These are phyloP conservation scores for Camelina laxa DNA, from an alignment of 345 rosid genomes.

Conservation along the genomic window DNA sequence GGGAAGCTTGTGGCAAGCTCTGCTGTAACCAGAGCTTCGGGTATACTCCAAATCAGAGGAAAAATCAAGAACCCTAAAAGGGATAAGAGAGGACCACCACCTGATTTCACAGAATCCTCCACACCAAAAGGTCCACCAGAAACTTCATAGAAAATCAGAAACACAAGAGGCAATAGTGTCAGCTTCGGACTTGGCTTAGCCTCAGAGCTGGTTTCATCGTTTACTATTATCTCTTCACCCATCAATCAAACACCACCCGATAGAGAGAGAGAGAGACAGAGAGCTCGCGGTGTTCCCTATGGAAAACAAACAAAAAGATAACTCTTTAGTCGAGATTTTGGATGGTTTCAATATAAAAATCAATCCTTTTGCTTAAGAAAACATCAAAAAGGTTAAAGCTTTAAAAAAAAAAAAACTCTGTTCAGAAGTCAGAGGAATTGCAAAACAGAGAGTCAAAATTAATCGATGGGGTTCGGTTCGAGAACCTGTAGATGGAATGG, in stretches of 20 bases:
- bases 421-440: constrained; percentile 20
- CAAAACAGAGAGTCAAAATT: constrained; percentile 31
- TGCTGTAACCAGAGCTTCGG: constrained; percentile 90
- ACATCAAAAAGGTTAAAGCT: constrained; percentile 9
- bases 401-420: not conserved
- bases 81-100: constrained; percentile 88
- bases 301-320: constrained; percentile 22
- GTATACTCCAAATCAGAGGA: constrained; percentile 90
- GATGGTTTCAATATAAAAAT: not conserved
- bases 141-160: constrained; percentile 91
- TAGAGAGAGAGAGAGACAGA: constrained; percentile 2
- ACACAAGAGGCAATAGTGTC: constrained; percentile 75
- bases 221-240: constrained; percentile 65
- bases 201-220: constrained; percentile 43
- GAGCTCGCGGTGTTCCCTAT: constrained; percentile 22
- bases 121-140: constrained; percentile 98
- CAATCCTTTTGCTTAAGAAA: constrained; percentile 8
- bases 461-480: not conserved
- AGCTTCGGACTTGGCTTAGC: constrained; percentile 61
- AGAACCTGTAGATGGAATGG: constrained; percentile 25
- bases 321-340: not conserved
- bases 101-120: constrained; percentile 85
- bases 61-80: constrained; percentile 81
- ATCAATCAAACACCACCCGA: constrained; percentile 44
- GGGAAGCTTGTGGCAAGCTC: constrained; percentile 96